Percentiles rank a stretch among this genome's conserved stretches.
These are phyloP conservation scores for Solanum chiquidenum DNA, from an alignment of 257 asterid genomes.

Conservation along the genomic window DNA sequence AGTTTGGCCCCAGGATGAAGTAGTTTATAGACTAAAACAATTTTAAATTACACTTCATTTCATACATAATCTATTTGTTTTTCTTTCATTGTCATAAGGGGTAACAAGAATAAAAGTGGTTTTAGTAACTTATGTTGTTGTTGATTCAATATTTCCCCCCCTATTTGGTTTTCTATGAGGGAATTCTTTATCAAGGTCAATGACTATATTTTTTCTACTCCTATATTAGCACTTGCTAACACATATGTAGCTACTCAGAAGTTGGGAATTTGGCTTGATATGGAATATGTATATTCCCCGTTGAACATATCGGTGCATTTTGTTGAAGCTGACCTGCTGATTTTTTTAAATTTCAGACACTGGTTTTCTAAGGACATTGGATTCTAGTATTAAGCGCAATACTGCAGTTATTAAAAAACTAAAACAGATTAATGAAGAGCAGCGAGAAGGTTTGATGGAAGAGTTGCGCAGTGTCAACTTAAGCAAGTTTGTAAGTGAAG, in stretches of 20 bases:
- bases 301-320: neutral
- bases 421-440: constrained; percentile 95
- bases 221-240: neutral
- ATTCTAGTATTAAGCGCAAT: constrained; percentile 95
- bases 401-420: constrained; percentile 94
- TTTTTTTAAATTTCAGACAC: constrained; percentile 40
- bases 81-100: neutral
- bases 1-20: neutral
- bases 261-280: neutral
- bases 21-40: neutral
- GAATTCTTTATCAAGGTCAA: neutral
- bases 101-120: neutral
- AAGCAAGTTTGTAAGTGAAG: constrained; percentile 98
- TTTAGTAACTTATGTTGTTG: neutral
- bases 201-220: neutral
- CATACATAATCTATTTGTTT: neutral
- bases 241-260: neutral
- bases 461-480: constrained; percentile 88
- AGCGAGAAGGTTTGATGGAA: constrained; percentile 85
- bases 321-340: constrained; percentile 8
- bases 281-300: neutral
- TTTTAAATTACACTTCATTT: neutral
- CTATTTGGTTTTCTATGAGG: neutral
- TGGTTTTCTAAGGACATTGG: constrained; percentile 87
- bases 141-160: neutral